Evolutionary conservation across 192 early-diverging fungal genomes (phyloP).

Genomic region (Coemansia sp.): DNA sequence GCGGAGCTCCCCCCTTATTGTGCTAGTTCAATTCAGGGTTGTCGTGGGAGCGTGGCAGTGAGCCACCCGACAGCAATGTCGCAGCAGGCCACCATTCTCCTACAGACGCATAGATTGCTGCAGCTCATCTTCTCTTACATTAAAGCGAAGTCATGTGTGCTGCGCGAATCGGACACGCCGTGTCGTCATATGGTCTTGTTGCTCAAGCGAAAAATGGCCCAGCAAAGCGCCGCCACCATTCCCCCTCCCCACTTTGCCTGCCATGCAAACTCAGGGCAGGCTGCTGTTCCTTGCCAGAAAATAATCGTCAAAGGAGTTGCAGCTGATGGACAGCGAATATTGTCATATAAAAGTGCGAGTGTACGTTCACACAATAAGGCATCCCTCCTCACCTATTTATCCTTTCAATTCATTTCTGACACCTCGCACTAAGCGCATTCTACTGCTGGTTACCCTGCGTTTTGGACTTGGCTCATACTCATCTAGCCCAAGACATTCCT

Average conservation of each 20-base stretch:
- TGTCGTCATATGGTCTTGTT: constrained; percentile 8
- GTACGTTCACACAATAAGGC: neutral
- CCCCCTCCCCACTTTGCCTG: neutral
- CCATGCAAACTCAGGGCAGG: neutral
- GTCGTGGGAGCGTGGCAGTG: constrained; percentile 13
- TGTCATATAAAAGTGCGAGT: neutral
- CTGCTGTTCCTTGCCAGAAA: neutral
- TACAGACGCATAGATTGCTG: neutral
- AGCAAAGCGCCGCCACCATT: neutral
- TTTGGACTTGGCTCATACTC: neutral
- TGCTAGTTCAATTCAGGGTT: neutral
- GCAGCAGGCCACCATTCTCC: neutral
- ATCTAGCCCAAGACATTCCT: constrained; percentile 8
- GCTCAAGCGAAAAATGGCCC: neutral
- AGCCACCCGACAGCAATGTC: constrained; percentile 1
- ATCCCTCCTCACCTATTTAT: neutral
- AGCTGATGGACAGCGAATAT: neutral
- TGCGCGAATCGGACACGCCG: constrained; percentile 7
- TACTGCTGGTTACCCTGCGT: constrained; percentile 10
- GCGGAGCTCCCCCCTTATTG: neutral
- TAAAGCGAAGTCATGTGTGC: neutral
- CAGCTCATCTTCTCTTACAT: neutral
- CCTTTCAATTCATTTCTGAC: no score
- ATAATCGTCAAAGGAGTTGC: neutral
- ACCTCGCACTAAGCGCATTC: no score